Percentiles rank a stretch among this genome's conserved stretches.
Conservation (phyloP, 31 red algal genomes). For the Porphyra umbilicalis region DNA sequence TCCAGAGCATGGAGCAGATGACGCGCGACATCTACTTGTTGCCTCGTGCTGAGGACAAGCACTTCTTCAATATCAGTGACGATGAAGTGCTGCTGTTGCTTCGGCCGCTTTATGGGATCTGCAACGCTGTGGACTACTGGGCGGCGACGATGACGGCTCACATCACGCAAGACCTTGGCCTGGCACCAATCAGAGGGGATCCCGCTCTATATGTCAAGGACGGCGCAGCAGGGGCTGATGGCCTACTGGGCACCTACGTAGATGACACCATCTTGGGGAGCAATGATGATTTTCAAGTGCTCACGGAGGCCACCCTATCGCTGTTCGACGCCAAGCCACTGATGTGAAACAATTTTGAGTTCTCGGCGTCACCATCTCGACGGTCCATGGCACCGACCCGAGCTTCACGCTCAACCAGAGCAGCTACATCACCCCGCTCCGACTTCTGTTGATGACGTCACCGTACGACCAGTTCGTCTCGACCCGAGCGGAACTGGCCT, state of each 20-base stretch:
- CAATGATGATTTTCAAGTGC: neutral
- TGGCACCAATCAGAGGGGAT: neutral
- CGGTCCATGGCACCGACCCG: neutral
- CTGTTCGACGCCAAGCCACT: neutral
- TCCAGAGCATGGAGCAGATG: conserved; percentile 1
- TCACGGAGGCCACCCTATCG: conserved; percentile 1
- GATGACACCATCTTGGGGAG: neutral
- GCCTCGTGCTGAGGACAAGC: neutral
- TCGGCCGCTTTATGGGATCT: neutral
- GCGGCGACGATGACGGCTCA: neutral
- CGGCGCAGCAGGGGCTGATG: neutral
- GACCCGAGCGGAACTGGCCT: neutral
- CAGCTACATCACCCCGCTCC: neutral
- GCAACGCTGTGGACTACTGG: conserved; percentile 6
- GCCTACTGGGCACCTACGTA: conserved; percentile 4
- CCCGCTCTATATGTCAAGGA: neutral
- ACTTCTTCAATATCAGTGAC: conserved; percentile 1
- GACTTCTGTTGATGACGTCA: neutral
- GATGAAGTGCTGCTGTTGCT: neutral
- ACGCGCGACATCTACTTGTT: neutral
- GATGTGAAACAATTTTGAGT: conserved; percentile 5
- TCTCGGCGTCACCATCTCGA: neutral
- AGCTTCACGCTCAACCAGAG: neutral
- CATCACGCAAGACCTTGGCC: neutral
- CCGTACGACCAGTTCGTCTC: neutral